Evolutionary conservation across 805 yeast genomes (phyloP), one percentile per base, ranked within the genome.

Genomic region (Nakazawaea ishiwadae): DNA sequence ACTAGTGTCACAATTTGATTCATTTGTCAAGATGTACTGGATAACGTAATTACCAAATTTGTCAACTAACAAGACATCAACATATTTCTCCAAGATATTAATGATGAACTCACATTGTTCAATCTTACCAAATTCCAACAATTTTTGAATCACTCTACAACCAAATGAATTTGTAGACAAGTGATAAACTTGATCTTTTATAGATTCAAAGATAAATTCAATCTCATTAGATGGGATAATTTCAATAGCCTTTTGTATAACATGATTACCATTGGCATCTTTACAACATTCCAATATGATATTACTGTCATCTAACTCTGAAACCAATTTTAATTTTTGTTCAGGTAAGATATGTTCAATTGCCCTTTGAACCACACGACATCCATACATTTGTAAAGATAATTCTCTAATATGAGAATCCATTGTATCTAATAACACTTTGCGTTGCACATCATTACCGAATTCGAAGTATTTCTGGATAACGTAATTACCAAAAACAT

Each of bases 211-310:
- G 35, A 93, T 78, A 52, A 88, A 90, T 28, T 79, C 73, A 44
- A 88, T 74, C 34, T 72, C 64, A 18, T 70, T 77, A 44, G 85
- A 77, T 4, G 96, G 93, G 38, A 90, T 79, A 45, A 77, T 68
- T 63, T 93, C 99, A 51, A 93, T 86, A 1, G 96, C 81, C 59
- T 90, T 91, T 65, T 93, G 99, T 48, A 93, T 84, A 14, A 93
- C 99, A 62, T 93, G 99, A 60, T 93, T 93, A 49, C 98, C 99
- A 61, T 93, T 93, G 66, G 91, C 98, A 61, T 93, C 98, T 57
- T 88, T 88, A 45, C 91, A 85, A 61, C 91, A 75, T 44, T 73
- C 72, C 39, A 81, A 54, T 18, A 84, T 79, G 48, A 73, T 70
- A 8, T 50, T 49, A 4, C 35, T 6, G 33, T 71, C 72, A 39